phyloP scores from a whole-genome alignment of 176 grass and related monocot species.

The Triticum urartu region DNA sequence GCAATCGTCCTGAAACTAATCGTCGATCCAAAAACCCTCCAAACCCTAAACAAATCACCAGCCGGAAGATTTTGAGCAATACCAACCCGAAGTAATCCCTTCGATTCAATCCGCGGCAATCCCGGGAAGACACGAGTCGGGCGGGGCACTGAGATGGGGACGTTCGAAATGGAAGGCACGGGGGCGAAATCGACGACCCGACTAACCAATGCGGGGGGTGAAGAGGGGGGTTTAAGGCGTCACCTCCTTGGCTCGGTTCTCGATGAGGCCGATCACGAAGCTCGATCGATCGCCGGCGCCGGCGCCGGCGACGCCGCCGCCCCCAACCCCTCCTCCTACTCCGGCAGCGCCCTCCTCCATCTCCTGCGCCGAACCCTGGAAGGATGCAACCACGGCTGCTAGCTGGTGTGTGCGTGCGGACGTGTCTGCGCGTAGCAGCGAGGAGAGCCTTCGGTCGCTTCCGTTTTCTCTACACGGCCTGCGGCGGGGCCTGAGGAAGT shows the following conservation, averaged over 20 bases:
- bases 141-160: neutral
- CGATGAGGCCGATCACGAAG: constrained; percentile 78
- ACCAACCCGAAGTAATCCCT: neutral
- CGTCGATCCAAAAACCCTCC: neutral
- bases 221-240: neutral
- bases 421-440: neutral
- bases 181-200: constrained; percentile 1
- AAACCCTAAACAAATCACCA: neutral
- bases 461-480: neutral
- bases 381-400: neutral
- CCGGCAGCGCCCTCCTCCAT: constrained; percentile 34
- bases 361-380: constrained; percentile 11
- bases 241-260: constrained; percentile 92
- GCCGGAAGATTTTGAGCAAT: neutral
- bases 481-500: neutral
- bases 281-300: constrained; percentile 63
- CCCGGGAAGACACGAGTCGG: neutral
- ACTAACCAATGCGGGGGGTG: neutral
- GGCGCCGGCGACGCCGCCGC: neutral
- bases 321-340: constrained; percentile 6
- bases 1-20: neutral
- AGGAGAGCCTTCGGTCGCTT: neutral
- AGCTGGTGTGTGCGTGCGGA: neutral
- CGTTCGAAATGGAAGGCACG: neutral
- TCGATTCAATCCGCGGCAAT: neutral